A percentile compares a stretch with the other conserved stretches of the same genome.
phyloP scores from a whole-genome alignment of 805 yeast genomes.

The Kodamaea laetipori region DNA sequence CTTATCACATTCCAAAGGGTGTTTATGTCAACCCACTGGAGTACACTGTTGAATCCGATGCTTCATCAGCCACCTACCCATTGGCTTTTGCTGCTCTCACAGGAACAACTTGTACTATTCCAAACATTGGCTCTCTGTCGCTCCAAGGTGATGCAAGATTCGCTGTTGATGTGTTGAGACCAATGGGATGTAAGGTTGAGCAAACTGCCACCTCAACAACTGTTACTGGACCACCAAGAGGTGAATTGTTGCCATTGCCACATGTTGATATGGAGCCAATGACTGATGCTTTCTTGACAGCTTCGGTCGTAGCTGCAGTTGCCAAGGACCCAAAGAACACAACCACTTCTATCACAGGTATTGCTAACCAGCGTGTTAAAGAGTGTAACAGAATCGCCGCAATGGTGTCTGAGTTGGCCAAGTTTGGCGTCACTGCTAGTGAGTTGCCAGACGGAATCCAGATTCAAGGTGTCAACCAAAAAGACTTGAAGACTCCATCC shows the following conservation, averaged over 20 bases:
- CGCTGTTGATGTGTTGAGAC: conserved; percentile 86
- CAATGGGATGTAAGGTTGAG: conserved; percentile 91
- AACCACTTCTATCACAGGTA: conserved; percentile 84
- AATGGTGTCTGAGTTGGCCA: conserved; percentile 84
- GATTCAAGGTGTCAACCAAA: conserved; percentile 65
- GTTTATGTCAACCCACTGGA: conserved; percentile 76
- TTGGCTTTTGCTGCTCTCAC: conserved; percentile 96
- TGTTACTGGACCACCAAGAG: conserved; percentile 83
- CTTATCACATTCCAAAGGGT: conserved; percentile 89
- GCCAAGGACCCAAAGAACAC: conserved; percentile 50
- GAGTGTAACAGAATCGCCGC: conserved; percentile 97
- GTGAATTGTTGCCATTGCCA: conserved; percentile 66
- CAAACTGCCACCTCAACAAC: conserved; percentile 89
- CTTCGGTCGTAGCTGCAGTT: conserved; percentile 95
- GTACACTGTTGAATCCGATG: conserved; percentile 93
- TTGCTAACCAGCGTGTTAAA: conserved; percentile 96
- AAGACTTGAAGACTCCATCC: conserved; percentile 56
- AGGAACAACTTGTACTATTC: conserved; percentile 88
- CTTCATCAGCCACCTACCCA: conserved; percentile 97
- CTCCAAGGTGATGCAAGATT: conserved; percentile 97
- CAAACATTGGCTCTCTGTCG: conserved; percentile 89
- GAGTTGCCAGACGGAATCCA: conserved; percentile 93
- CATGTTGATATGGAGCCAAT: conserved; percentile 97
- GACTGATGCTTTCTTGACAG: conserved; percentile 98
- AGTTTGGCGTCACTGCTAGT: conserved; percentile 83